Percentiles rank a stretch among this genome's conserved stretches.
phyloP scores from a whole-genome alignment of 2,329 filamentous ascomycete species.

The Trichoderma sp. region DNA sequence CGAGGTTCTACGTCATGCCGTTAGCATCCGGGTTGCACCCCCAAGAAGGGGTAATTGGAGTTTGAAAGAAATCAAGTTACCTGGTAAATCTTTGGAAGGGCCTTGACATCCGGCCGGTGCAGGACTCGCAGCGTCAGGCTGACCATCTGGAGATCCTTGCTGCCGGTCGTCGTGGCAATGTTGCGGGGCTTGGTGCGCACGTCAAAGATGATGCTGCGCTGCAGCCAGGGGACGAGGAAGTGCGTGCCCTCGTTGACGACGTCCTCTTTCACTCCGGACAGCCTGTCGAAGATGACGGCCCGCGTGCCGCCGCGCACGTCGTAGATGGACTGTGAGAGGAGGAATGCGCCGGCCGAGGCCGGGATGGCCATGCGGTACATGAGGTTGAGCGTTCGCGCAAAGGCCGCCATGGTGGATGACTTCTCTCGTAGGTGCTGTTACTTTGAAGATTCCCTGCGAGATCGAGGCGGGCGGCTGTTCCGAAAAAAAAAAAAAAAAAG shows the following conservation, averaged over 20 bases:
- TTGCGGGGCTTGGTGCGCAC: constrained; percentile 96
- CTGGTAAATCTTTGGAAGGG: constrained; percentile 97
- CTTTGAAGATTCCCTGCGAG: too few species aligned
- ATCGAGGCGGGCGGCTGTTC: not conserved
- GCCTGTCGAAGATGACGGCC: constrained; percentile 95
- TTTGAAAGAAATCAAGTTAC: constrained; percentile 50
- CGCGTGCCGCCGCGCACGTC: constrained; percentile 94
- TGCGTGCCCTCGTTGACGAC: constrained; percentile 97
- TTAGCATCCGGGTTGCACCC: too few species aligned
- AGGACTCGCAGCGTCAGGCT: constrained; percentile 94
- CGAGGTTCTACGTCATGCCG: constrained; percentile 70
- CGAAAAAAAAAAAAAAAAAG: too few species aligned
- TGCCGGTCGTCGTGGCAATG: constrained; percentile 95
- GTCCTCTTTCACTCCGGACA: constrained; percentile 87
- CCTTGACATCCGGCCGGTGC: constrained; percentile 90
- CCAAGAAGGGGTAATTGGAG: not conserved
- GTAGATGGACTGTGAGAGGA: constrained; percentile 83
- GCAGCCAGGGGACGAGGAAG: constrained; percentile 93
- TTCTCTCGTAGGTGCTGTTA: not conserved
- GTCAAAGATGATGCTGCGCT: constrained; percentile 92
- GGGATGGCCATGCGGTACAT: constrained; percentile 74
- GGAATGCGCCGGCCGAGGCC: constrained; percentile 65
- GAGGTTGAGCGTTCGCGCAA: constrained; percentile 60
- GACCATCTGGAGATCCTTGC: constrained; percentile 99
- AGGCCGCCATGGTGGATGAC: constrained; percentile 51